These are phyloP conservation scores for Didymellaceae sp. DNA, from an alignment of 2,329 filamentous ascomycete species.

Conservation along the genomic window DNA sequence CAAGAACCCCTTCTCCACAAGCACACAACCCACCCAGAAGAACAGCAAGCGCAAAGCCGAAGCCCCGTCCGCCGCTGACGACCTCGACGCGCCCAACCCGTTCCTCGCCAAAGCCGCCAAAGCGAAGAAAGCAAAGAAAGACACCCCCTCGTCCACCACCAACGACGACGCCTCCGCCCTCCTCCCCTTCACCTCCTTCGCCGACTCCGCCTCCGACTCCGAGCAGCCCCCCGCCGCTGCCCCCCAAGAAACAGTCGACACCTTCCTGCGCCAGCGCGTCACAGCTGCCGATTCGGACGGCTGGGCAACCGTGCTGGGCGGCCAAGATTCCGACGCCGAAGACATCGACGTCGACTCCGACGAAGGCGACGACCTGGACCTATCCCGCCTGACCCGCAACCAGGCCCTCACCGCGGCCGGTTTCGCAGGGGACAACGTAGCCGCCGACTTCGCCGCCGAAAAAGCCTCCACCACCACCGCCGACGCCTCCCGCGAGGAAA, in stretches of 20 bases:
- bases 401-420: slow-evolving; percentile 77
- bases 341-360: slow-evolving; percentile 31
- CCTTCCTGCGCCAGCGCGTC: slow-evolving; percentile 41
- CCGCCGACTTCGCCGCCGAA: slow-evolving; percentile 79
- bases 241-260: slow-evolving; percentile 27
- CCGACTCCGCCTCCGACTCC: background rate
- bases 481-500: slow-evolving; percentile 82
- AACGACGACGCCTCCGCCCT: slow-evolving; percentile 28
- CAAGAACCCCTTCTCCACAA: slow-evolving; percentile 25
- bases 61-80: slow-evolving; percentile 18
- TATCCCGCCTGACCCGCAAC: slow-evolving; percentile 55
- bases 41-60: slow-evolving; percentile 21
- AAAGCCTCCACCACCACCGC: slow-evolving; percentile 74
- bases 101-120: slow-evolving; percentile 41
- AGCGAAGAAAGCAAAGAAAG: slow-evolving; percentile 37
- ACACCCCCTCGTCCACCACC: slow-evolving; percentile 6
- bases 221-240: too few relatives aligned
- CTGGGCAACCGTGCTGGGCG: slow-evolving; percentile 53
- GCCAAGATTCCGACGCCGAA: slow-evolving; percentile 41
- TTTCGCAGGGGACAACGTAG: slow-evolving; percentile 86
- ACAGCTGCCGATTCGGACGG: slow-evolving; percentile 50
- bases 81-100: slow-evolving; percentile 31
- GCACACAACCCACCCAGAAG: slow-evolving; percentile 22
- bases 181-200: slow-evolving; percentile 12
- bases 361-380: slow-evolving; percentile 51